Conservation (phyloP, 768 basidiomycete genomes). For the Tulasnella sp. region DNA sequence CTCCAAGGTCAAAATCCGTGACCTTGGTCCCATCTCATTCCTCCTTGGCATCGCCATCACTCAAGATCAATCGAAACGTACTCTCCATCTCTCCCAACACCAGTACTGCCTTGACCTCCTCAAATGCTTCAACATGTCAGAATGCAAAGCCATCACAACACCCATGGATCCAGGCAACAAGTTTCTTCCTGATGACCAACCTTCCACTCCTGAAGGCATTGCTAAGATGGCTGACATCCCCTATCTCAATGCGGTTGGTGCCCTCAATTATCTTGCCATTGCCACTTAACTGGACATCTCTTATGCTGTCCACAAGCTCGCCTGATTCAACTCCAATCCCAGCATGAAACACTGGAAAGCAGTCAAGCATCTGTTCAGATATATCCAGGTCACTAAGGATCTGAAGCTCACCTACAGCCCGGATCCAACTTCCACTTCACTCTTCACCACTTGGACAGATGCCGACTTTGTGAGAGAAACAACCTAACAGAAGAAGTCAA, state of each 20-base stretch:
- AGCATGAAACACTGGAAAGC: constrained; percentile 16
- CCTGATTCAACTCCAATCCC: constrained; percentile 15
- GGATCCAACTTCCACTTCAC: background rate
- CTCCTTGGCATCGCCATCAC: constrained; percentile 2
- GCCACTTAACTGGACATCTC: constrained; percentile 21
- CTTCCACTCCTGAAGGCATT: constrained; percentile 11
- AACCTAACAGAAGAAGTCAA: background rate
- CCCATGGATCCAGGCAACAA: constrained; percentile 17
- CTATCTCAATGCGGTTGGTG: constrained; percentile 13
- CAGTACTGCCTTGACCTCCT: constrained; percentile 20
- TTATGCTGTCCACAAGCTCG: constrained; percentile 17
- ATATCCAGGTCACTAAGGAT: constrained; percentile 20
- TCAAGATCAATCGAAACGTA: background rate
- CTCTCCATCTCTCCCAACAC: constrained; percentile 3
- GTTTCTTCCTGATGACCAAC: constrained; percentile 27
- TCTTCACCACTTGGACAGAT: background rate
- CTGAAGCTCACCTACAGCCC: background rate
- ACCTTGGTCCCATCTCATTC: background rate
- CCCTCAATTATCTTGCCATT: constrained; percentile 16
- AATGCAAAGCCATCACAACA: constrained; percentile 16
- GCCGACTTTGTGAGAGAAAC: background rate
- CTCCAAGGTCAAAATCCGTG: background rate
- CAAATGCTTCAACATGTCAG: constrained; percentile 8
- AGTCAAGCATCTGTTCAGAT: constrained; percentile 19
- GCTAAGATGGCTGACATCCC: background rate